Evolutionary conservation across 345 rosid genomes (phyloP), one percentile per base, ranked within the genome.

Genomic region (Citrus inodora): DNA sequence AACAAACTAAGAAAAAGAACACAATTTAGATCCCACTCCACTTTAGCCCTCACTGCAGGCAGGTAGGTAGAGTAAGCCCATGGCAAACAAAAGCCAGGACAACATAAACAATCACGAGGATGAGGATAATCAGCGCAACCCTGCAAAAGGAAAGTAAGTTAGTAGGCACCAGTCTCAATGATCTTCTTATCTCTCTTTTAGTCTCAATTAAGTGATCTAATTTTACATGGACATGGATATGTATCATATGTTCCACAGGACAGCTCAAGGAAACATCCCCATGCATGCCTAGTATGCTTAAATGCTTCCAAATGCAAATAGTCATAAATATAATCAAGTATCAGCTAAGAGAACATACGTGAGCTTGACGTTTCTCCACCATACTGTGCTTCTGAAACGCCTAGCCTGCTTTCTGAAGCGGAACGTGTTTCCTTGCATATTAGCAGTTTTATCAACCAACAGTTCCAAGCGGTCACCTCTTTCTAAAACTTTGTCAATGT

Each of bases 331-430:
- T 65, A 61, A 76, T 27, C 27, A 55, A 62, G 8, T 59, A 59
- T 67, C 4, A 62, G 74, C 27, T 48, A 1, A 79, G 65, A 67
- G 73, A 76, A 76, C 92, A 55, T 88, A 96, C 99, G 86, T 91
- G 71, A 96, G 97, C 89, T 90, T 88, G 82, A 91, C 90, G 53
- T 96, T 96, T 88, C 92, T 88, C 99, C 99, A 96, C 99, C 98
- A 94, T 56, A 90, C 93, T 4, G 89, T 48, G 83, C 81, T 89
- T 86, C 97, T 89, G 82, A 88, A 92, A 48, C 91, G 97, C 32
- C 98, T 98, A 82, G 97, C 88, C 88, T 94, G 99, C 86, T 96
- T 94, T 81, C 98, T 87, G 83, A 96, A 96, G 67, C 98, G 92
- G 75, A 95, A 91, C 73, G 98, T 93, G 80, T 92, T 95, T 25